Base-by-base conservation (phyloP, 768 basidiomycete species). In the Pleurotus eryngii region DNA sequence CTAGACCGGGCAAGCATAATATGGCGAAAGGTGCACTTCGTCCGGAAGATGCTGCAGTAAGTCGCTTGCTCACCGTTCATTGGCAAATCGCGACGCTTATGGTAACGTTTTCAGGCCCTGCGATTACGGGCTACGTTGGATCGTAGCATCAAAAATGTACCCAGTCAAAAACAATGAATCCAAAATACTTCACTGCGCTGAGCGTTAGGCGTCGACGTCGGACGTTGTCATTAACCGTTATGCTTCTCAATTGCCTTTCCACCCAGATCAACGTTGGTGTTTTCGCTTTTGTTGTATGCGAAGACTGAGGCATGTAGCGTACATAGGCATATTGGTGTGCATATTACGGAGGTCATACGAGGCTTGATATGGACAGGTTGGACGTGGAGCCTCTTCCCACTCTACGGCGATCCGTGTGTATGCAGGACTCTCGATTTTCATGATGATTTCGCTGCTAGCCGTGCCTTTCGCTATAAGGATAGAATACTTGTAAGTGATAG, bases 21-120 rank as follows among this genome's bases (percentile, higher is more conserved):
- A 91, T 92, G 89, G 92, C 91, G 2, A 92, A 93, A 70, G 90
- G 90, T 2, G 89, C 90, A 0, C 68, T 90, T 61, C 78, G 87
- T 50, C 87, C 87, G 0, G 91, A 93, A 68, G 91, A 93, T 68
- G 89, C 87, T 51, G 89, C 90, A 50, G 90, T 90, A 69, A 20
- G 85, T 75, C 42, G 43, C 15, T n/a, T 43, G 14, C 50, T 35
- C n/a, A 49, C 51, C 38, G 40, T 15, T 40, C 26, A 37, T 38
- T 46, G 0, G 30, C 7, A 3, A 8, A 30, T 30, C 30, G 30
- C 30, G 30, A 30, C 9, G 30, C 30, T 2, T 30, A 30, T 30
- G 7, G 8, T 35, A 35, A 35, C 38, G 26, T 49, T 24, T 49
- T 4, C 51, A 91, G 90, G 90, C 87, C 4, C 74, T 86, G 55